Evolutionary conservation across 805 yeast genomes (phyloP), one percentile per base, ranked within the genome.

Genomic region (Candida sonorensis): DNA sequence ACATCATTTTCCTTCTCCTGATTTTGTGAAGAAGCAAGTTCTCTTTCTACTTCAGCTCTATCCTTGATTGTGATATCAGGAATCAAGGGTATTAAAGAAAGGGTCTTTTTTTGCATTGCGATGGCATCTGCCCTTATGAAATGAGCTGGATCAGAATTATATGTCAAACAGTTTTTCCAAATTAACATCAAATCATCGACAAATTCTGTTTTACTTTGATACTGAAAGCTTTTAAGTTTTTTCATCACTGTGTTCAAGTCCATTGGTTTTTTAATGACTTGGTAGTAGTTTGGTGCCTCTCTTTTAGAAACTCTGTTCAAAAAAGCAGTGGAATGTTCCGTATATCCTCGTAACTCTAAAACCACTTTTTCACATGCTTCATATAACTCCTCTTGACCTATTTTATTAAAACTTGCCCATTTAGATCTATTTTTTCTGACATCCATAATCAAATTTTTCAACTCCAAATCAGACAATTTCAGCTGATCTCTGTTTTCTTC

Each of bases 341-440:
- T 90, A 45, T 81, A 85, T 6, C 90, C 84, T 50, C 98, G 70
- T 20, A 92, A 62, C 48, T 92, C 97, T 42, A 79, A 62, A 0
- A 90, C 88, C 1, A 92, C 98, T 50, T 87, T 88, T 48, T 92
- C 99, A 49, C 97, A 90, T 0, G 97, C 95, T 46, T 94, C 98
- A 51, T 92, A 92, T 15, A 92, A 68, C 55, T 94, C 99, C 53
- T 92, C 99, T 59, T 92, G 99, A 6, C 99, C 99, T 27, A 92
- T 78, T 40, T 83, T 70, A 36, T 88, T 95, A 51, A 92, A 97
- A 36, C 84, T 84, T 7, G 97, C 94, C 99, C 98, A 92, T 59
- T 92, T 92, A 0, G 97, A 94, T 37, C 97, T 66, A 51, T 88
- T 90, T 48, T 88, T 92, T 30, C 97, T 69, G 8, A 92, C 97